Conservation (phyloP, 305 asterid species). For the Fraxinus sp. region DNA sequence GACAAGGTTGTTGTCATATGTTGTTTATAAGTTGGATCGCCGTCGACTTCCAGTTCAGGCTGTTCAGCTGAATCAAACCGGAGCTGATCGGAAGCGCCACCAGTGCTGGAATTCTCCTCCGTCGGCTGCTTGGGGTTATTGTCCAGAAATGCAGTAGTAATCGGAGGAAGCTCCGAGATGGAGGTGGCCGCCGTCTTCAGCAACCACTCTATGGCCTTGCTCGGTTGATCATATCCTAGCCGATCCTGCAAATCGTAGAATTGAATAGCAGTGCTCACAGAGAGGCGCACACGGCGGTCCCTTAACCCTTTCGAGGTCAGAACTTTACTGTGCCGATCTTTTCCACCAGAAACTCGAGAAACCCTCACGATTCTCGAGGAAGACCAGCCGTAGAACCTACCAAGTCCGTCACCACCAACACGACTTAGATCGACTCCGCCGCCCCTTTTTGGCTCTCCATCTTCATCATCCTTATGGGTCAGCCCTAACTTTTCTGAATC, state of each 20-base stretch:
- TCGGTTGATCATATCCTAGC: slow-evolving; percentile 84
- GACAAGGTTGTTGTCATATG: slow-evolving; percentile 31
- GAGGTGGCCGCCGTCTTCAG: slow-evolving; percentile 72
- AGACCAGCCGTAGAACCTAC: slow-evolving; percentile 71
- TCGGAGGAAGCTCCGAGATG: slow-evolving; percentile 70
- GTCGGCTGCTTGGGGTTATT: slow-evolving; percentile 54
- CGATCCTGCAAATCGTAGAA: slow-evolving; percentile 88
- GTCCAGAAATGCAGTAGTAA: slow-evolving; percentile 48
- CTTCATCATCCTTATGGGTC: slow-evolving; percentile 45
- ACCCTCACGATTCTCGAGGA: slow-evolving; percentile 90
- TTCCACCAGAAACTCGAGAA: slow-evolving; percentile 61
- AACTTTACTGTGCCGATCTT: slow-evolving; percentile 60
- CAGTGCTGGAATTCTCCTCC: slow-evolving; percentile 63
- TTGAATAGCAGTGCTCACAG: slow-evolving; percentile 79
- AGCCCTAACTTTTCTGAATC: slow-evolving; percentile 32
- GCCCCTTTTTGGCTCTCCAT: slow-evolving; percentile 34
- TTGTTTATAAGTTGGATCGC: slow-evolving; percentile 41
- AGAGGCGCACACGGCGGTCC: slow-evolving; percentile 57
- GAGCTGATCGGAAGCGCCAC: slow-evolving; percentile 30
- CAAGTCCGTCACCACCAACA: slow-evolving; percentile 21
- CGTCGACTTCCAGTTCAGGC: slow-evolving; percentile 58
- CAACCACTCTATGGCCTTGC: slow-evolving; percentile 96
- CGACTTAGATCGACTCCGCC: slow-evolving; percentile 25
- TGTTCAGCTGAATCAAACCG: slow-evolving; percentile 55
- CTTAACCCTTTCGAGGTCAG: slow-evolving; percentile 56